Evolutionary conservation across 2,329 filamentous ascomycete genomes (phyloP).

Genomic region (Corynespora cassiicola): DNA sequence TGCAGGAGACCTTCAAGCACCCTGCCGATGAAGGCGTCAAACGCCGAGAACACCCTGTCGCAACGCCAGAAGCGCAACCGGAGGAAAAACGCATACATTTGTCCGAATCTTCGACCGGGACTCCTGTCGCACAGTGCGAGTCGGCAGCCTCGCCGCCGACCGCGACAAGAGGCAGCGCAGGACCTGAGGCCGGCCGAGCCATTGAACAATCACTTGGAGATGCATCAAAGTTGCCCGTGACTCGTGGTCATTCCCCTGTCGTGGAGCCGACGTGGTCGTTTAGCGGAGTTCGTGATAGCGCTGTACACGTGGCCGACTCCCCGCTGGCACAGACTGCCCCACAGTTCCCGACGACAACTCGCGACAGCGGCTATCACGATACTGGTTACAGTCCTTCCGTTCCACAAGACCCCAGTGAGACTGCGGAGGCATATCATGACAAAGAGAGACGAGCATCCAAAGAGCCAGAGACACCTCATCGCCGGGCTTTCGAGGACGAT

Average conservation of each 20-base stretch:
- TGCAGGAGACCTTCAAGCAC: constrained; percentile 15
- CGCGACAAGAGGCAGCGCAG: constrained; percentile 4
- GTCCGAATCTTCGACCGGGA: constrained; percentile 16
- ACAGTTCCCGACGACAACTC: constrained; percentile 32
- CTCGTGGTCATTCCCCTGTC: constrained; percentile 12
- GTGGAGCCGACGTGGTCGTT: constrained; percentile 45
- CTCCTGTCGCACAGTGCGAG: constrained; percentile 9
- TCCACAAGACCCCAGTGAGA: constrained; percentile 15
- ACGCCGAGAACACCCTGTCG: constrained; percentile 40
- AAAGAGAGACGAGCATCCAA: constrained; percentile 27
- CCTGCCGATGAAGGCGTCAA: constrained; percentile 31
- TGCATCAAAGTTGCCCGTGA: constrained; percentile 7
- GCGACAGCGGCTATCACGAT: constrained; percentile 54
- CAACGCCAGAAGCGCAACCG: constrained; percentile 37
- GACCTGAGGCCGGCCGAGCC: constrained; percentile 2
- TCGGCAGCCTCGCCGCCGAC: constrained; percentile 7
- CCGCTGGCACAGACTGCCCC: constrained; percentile 40
- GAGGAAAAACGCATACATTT: constrained; percentile 42
- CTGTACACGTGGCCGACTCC: constrained; percentile 53
- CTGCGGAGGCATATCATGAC: constrained; percentile 19
- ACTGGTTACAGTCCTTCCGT: constrained; percentile 18
- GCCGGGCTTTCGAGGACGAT: constrained; percentile 8
- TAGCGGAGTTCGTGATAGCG: constrained; percentile 51
- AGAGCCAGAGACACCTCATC: constrained; percentile 28
- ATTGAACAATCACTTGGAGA: constrained; percentile 5